Base-by-base conservation (phyloP, 768 basidiomycete species). In the Pleurotus tuber-regium region DNA sequence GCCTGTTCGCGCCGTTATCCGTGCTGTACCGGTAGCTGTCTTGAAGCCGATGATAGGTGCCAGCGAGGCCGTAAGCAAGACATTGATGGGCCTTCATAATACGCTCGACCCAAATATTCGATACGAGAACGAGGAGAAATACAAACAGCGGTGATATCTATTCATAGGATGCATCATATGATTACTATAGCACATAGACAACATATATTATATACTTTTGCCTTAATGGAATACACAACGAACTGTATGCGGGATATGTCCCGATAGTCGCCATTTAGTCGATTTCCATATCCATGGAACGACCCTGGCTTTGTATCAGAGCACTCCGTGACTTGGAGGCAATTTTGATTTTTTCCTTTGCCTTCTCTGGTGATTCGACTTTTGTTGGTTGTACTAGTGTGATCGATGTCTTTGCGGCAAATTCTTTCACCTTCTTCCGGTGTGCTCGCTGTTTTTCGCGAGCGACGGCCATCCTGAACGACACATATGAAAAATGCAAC, bases 41-140 rank as follows among this genome's bases (percentile, higher is more conserved):
- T 71, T 99, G 59, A 94, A 92, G 61, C 94, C 97, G 1, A 96
- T 97, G 92, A 99, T 98, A 52, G 97, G 97, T 3, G 94, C 95
- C 3, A 92, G 87, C 43, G 96, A 97, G 68, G 97, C 97, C 2
- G 88, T 98, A 54, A 88, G 92, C 70, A 95, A 98, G 74, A 95
- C 96, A 0, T 70, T 98, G 30, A 78, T 98, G 50, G 97, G 97
- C 6, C 75, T 99, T 31, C 88, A 94, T 59, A 98, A 98, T 65
- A 82, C 92, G 40, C 71, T 99, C 60, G 94, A 98, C 66, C 94
- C 96, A 8, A 80, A 85, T 53, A 75, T 88, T 42, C 82, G 84
- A 39, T 76, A 81, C 46, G 93, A 96, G 64, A 88, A 87, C 59
- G 89, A 90, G 58, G 93, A 91, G 48, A 98, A 98, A 70, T 98